Evolutionary conservation across 2,329 filamentous ascomycete species (phyloP), one percentile per base, ranked within the genome.

Genomic region (Aspergillus bombycis): DNA sequence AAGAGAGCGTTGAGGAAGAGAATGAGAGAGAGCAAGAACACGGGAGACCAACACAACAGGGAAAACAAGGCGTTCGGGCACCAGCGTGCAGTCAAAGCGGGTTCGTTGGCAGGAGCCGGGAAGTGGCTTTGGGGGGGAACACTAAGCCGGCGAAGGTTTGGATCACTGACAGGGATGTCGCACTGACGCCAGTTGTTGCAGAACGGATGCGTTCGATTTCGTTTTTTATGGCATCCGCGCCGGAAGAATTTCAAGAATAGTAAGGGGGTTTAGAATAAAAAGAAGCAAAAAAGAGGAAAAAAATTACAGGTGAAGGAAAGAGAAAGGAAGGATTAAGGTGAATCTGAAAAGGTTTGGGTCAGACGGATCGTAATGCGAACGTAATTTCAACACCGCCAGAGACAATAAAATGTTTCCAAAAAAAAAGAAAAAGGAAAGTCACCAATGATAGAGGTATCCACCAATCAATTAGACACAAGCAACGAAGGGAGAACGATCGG

Each of bases 41-140:
- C 58, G 64, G 60, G 66, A 66, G 65, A 71, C 63, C 66, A 74
- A 70, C 67, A 66, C 66, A 68, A 65, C 67, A 64, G 69, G 62
- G 60, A 72, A 72, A 71, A 72, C 72, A 71, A 75, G 74, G 72
- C 72, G 70, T 75, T 76, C 72, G 74, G 74, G 74, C 74, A 77
- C 65, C 72, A 74, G 73, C 64, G 71, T 64, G 71, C 66, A 64
- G 68, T 72, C 65, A 64, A 64, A 67, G 72, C 63, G 67, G 69
- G 69, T 71, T 74, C 68, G 73, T 70, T 72, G 69, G 68, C 62
- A 64, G 67, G 67, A 62, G 65, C 65, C 67, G 69, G 71, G 58
- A 59, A 71, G 67, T 72, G 70, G 72, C 67, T 71, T 69, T 64
- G 65, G 70, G 66, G 68, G 36, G 48, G 48, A 58, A 58, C 32